A percentile compares a stretch with the other conserved stretches of the same genome.
Evolutionary conservation across 371 early-diverging fungal species (phyloP).

Genomic region (Mucor ambiguus): DNA sequence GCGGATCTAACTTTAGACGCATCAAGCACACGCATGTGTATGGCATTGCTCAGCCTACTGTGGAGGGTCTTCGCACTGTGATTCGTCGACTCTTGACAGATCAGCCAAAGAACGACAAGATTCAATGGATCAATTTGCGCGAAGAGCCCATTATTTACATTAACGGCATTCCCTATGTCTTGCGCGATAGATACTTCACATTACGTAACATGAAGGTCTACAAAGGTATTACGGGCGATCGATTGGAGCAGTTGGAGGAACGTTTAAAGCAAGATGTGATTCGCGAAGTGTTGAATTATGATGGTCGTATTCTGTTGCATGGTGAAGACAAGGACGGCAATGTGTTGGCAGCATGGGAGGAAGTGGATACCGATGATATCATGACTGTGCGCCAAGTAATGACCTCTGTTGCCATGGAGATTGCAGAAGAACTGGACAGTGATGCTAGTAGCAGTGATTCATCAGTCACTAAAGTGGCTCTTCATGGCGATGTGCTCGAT

Average conservation of each 20-base stretch:
- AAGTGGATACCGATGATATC: slow-evolving; percentile 43
- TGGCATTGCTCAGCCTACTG: slow-evolving; percentile 69
- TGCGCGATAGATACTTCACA: slow-evolving; percentile 56
- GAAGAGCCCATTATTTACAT: slow-evolving; percentile 73
- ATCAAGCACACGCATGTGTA: slow-evolving; percentile 40
- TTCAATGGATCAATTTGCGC: slow-evolving; percentile 68
- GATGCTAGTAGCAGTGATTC: slow-evolving; percentile 5
- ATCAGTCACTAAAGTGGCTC: neutral
- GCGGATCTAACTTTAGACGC: slow-evolving; percentile 37
- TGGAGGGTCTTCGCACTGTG: slow-evolving; percentile 53
- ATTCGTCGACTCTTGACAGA: slow-evolving; percentile 23
- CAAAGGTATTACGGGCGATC: slow-evolving; percentile 56
- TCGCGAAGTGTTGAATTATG: slow-evolving; percentile 49
- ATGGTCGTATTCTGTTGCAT: slow-evolving; percentile 58
- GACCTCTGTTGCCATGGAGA: slow-evolving; percentile 21
- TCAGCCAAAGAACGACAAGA: slow-evolving; percentile 15
- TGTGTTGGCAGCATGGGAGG: slow-evolving; percentile 55
- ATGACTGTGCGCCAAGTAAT: slow-evolving; percentile 50
- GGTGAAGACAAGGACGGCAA: slow-evolving; percentile 46
- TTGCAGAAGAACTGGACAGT: slow-evolving; percentile 17
- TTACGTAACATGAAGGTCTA: slow-evolving; percentile 64
- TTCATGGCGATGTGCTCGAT: slow-evolving; percentile 11
- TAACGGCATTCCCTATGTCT: slow-evolving; percentile 63
- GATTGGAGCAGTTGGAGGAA: slow-evolving; percentile 60
- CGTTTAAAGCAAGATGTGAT: slow-evolving; percentile 62